Base-by-base conservation (phyloP, 2,329 filamentous ascomycete genomes). In the Talaromyces rugulosus region DNA sequence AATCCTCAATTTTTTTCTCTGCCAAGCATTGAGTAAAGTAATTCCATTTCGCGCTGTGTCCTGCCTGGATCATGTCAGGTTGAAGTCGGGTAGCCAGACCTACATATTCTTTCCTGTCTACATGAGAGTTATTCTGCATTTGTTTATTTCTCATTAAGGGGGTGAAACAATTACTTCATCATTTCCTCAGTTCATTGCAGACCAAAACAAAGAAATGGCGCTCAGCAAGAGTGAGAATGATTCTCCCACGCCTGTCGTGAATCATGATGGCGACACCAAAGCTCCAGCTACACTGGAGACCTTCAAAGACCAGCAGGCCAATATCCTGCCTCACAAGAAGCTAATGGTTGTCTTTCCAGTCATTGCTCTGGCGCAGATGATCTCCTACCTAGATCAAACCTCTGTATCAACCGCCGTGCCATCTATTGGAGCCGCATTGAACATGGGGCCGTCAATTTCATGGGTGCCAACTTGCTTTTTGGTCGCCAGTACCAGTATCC, bases 401-500 rank as follows among this genome's bases (percentile, higher is more conserved):
- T 31, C 42, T 12, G 56, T 61, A 12, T 61, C 60, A 44, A 61
- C 60, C 4, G 56, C 60, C 12, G 42, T 61, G n/a, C 60, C 60
- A 6, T 28, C 60, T 40, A 61, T 61, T 28, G 54, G 54, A 3
- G 30, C 42, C 30, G 44, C 54, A 11, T 23, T 61, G 14, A 53
- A 58, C 8, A 52, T 58, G 54, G 60, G 60, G 12, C 34, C 55
- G 27, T 61, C 60, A 31, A 61, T 61, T 23, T 66, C 66, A 50
- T 68, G 64, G 65, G 54, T 67, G 11, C 62, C 59, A 18, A 59
- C 64, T 2, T 62, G 59, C 42, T 68, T 67, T 31, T 23, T 67
- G 44, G 71, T 78, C 14, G 74, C 77, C 0, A 73, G 70, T 12
- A 78, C 76, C 0, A 68, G 69, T 2, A 86, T 86, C 63, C 83